These are phyloP conservation scores for Coemansia sp. DNA, from an alignment of 192 early-diverging fungal species.

Conservation along the genomic window DNA sequence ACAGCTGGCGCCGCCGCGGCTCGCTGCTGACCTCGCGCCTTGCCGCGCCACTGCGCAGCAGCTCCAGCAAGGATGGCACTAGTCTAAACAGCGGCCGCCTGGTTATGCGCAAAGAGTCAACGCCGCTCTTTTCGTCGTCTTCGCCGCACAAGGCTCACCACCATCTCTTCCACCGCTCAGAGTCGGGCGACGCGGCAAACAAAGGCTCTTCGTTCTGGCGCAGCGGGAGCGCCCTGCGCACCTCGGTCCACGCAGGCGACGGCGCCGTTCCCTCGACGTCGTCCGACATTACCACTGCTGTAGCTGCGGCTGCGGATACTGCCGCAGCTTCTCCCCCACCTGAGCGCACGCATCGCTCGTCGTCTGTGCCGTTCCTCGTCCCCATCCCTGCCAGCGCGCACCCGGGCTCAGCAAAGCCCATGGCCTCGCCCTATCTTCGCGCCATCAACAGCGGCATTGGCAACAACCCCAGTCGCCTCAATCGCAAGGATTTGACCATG, in stretches of 20 bases:
- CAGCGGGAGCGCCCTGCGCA: constrained; percentile 19
- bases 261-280: not conserved
- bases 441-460: constrained; percentile 40
- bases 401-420: constrained; percentile 7
- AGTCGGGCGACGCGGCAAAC: constrained; percentile 14
- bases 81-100: constrained; percentile 12
- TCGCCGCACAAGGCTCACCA: constrained; percentile 5
- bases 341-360: constrained; percentile 54
- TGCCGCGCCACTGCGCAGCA: constrained; percentile 27
- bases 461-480: constrained; percentile 13
- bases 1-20: constrained; percentile 52
- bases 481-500: constrained; percentile 14
- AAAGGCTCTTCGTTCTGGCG: constrained; percentile 42
- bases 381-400: constrained; percentile 22
- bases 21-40: constrained; percentile 46
- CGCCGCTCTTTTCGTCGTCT: constrained; percentile 23
- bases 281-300: not conserved
- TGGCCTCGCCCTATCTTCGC: constrained; percentile 46
- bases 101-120: constrained; percentile 44
- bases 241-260: constrained; percentile 11
- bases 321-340: not conserved
- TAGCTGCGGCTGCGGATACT: not conserved
- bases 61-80: constrained; percentile 13
- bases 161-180: constrained; percentile 21
- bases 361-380: constrained; percentile 49